Percentiles rank a stretch among this genome's conserved stretches.
These are phyloP conservation scores for Amaranthus palmeri DNA, from an alignment of 148 eudicot species.

Conservation along the genomic window DNA sequence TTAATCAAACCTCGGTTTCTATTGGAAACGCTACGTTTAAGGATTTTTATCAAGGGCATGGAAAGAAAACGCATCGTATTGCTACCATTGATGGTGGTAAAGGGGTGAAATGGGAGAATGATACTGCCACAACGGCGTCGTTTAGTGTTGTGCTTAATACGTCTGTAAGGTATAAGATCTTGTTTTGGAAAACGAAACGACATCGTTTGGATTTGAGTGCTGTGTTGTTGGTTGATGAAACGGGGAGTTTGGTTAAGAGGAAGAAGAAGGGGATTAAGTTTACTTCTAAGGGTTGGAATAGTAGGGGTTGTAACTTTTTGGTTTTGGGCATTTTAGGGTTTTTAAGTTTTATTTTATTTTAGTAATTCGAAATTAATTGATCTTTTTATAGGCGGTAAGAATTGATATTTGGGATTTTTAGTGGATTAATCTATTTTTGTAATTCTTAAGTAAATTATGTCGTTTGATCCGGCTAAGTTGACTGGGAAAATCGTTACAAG, in stretches of 20 bases:
- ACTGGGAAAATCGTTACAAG: neutral
- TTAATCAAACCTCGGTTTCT: neutral
- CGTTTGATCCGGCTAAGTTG: neutral
- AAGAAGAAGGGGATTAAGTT: constrained; percentile 1
- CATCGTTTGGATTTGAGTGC: constrained; percentile 4
- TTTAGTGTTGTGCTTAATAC: neutral
- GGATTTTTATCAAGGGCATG: neutral
- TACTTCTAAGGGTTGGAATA: neutral
- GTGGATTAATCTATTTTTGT: neutral
- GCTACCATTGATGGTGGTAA: neutral
- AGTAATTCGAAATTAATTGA: neutral
- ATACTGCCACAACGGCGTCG: neutral
- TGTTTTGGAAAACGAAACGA: constrained; percentile 6
- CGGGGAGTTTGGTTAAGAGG: neutral
- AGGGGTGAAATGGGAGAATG: constrained; percentile 3
- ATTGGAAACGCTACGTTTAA: neutral
- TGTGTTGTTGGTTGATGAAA: neutral
- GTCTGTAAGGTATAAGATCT: neutral
- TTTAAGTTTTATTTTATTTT: neutral
- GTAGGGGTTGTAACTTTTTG: neutral
- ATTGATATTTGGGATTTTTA: neutral
- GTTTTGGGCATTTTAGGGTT: neutral
- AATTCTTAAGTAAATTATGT: neutral
- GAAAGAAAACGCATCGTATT: neutral
- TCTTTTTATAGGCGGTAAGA: neutral